Percentiles rank a stretch among this genome's conserved stretches.
phyloP scores from a whole-genome alignment of 169 alveolate genomes.

The Babesia ovis region DNA sequence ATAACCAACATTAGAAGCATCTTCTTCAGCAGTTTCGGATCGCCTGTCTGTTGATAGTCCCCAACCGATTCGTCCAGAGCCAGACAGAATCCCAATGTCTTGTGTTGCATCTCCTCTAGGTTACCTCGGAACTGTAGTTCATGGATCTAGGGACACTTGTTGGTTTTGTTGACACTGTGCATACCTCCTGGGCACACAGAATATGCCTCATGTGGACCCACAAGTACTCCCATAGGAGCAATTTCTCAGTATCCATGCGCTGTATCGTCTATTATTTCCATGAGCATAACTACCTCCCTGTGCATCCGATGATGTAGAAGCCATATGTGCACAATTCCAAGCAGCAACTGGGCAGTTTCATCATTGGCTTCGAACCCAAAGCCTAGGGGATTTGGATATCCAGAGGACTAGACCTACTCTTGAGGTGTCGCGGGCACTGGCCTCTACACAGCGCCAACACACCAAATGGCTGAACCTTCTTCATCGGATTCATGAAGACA shows the following conservation, averaged over 20 bases:
- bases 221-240: constrained; percentile 61
- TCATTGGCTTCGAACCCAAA: constrained; percentile 38
- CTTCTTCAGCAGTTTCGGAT: constrained; percentile 26
- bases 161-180: background rate
- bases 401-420: constrained; percentile 5
- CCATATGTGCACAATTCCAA: constrained; percentile 63
- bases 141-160: constrained; percentile 21
- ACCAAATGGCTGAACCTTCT: constrained; percentile 58
- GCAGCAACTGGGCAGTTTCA: constrained; percentile 39
- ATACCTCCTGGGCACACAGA: constrained; percentile 39
- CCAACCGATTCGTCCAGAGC: constrained; percentile 63
- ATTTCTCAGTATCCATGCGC: constrained; percentile 49
- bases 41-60: constrained; percentile 21
- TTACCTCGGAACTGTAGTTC: constrained; percentile 38
- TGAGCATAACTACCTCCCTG: constrained; percentile 15
- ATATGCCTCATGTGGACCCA: constrained; percentile 47
- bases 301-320: constrained; percentile 58
- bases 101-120: constrained; percentile 65
- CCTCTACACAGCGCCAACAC: constrained; percentile 36
- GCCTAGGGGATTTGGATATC: constrained; percentile 3
- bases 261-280: background rate
- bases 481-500: constrained; percentile 44
- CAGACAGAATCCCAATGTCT: constrained; percentile 61
- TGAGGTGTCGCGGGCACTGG: constrained; percentile 48
- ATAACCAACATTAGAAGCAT: constrained; percentile 34